These are phyloP conservation scores for Dioszegia aurantiaca DNA, from an alignment of 768 basidiomycete species.

Conservation along the genomic window DNA sequence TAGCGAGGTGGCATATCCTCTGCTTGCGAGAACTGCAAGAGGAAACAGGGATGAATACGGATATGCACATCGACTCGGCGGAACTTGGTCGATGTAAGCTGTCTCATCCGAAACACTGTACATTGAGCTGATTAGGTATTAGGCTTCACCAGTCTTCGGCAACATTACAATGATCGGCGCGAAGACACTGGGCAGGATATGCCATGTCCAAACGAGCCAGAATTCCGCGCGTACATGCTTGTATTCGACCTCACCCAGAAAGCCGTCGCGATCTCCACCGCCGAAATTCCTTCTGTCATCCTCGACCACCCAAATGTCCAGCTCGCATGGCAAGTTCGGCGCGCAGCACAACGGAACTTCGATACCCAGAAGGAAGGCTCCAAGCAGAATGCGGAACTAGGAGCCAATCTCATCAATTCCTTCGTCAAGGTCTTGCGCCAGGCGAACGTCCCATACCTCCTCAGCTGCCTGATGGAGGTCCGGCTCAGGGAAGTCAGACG, in stretches of 20 bases:
- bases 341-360: slow-evolving; percentile 74
- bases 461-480: slow-evolving; percentile 83
- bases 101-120: not conserved
- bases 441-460: slow-evolving; percentile 73
- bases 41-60: slow-evolving; percentile 40
- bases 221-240: slow-evolving; percentile 93
- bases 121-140: slow-evolving; percentile 11
- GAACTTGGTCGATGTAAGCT: slow-evolving; percentile 56
- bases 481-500: slow-evolving; percentile 64
- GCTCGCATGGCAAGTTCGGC: slow-evolving; percentile 74
- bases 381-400: slow-evolving; percentile 65
- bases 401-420: slow-evolving; percentile 57
- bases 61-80: slow-evolving; percentile 45
- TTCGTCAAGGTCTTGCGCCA: slow-evolving; percentile 70
- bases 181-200: slow-evolving; percentile 57
- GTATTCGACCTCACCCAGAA: slow-evolving; percentile 88
- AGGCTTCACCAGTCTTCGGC: slow-evolving; percentile 89
- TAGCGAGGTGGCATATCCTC: slow-evolving; percentile 88
- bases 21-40: slow-evolving; percentile 61
- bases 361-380: slow-evolving; percentile 50
- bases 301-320: slow-evolving; percentile 72
- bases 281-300: slow-evolving; percentile 61
- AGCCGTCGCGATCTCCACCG: slow-evolving; percentile 66
- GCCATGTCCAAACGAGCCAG: slow-evolving; percentile 75
- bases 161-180: slow-evolving; percentile 83